A percentile compares a stretch with the other conserved stretches of the same genome.
Conservation (phyloP, 2,329 filamentous ascomycete genomes). For the Clonostachys chloroleuca region DNA sequence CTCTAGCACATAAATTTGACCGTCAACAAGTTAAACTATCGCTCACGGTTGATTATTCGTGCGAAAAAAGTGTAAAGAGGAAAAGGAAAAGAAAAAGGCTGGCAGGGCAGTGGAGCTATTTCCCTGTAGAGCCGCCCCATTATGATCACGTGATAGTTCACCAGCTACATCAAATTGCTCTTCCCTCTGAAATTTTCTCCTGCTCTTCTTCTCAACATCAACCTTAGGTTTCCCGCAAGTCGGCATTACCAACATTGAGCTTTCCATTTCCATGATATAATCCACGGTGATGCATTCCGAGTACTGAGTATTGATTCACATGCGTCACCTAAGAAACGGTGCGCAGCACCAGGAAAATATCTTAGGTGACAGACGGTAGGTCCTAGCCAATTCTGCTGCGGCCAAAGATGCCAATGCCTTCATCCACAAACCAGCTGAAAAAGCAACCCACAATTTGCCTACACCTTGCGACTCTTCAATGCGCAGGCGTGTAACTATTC, state of each 20-base stretch:
- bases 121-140: too few relatives aligned
- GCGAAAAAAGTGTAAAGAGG: slow-evolving; percentile 41
- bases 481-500: slow-evolving; percentile 56
- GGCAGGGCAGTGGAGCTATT: neutral
- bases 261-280: neutral
- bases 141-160: too few relatives aligned
- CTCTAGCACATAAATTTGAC: slow-evolving; percentile 61
- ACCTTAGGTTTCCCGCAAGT: too few relatives aligned
- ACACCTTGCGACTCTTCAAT: slow-evolving; percentile 52
- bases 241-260: too few relatives aligned
- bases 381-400: too few relatives aligned
- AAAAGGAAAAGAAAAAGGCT: slow-evolving; percentile 2
- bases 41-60: slow-evolving; percentile 59
- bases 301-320: too few relatives aligned
- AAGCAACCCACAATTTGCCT: slow-evolving; percentile 53
- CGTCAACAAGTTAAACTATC: slow-evolving; percentile 45
- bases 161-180: too few relatives aligned
- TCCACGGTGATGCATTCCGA: neutral
- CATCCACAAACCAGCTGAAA: neutral
- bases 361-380: too few relatives aligned
- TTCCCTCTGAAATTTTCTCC: neutral
- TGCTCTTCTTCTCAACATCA: slow-evolving; percentile 1
- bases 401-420: too few relatives aligned
- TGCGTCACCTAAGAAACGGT: neutral
- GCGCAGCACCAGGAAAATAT: too few relatives aligned